Evolutionary conservation across 2,329 filamentous ascomycete species (phyloP).

Genomic region (Fusarium sp.): DNA sequence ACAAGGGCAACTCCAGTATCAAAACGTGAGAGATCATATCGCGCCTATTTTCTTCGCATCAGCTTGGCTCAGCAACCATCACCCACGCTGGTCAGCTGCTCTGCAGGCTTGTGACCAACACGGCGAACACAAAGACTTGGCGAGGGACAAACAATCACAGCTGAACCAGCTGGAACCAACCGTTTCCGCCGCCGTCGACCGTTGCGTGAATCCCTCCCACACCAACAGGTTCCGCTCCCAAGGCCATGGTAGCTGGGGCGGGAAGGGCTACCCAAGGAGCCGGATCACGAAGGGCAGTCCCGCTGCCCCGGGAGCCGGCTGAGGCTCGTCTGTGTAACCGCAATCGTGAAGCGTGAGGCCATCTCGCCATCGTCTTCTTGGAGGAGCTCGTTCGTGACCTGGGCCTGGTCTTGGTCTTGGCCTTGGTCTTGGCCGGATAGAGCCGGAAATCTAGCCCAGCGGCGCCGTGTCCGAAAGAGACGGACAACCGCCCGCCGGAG

Average conservation of each 20-base stretch:
- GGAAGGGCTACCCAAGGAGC: slow-evolving; percentile 11
- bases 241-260: slow-evolving; percentile 18
- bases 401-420: not conserved
- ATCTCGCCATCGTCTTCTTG: not conserved
- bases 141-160: slow-evolving; percentile 15
- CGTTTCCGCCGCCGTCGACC: slow-evolving; percentile 8
- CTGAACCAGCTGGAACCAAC: slow-evolving; percentile 3
- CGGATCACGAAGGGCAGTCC: slow-evolving; percentile 1
- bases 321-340: not conserved
- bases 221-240: slow-evolving; percentile 22
- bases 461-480: not conserved
- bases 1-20: slow-evolving; percentile 5
- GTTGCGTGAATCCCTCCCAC: not conserved
- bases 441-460: not conserved
- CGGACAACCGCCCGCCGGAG: not conserved
- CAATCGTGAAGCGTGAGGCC: not conserved
- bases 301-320: slow-evolving; percentile 3
- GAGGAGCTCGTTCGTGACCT: not conserved
- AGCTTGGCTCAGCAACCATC: not conserved
- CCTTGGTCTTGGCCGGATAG: not conserved
- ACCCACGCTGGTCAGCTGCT: not conserved
- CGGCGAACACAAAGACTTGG: slow-evolving; percentile 30
- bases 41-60: not conserved
- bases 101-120: not conserved
- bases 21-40: not conserved